phyloP scores from a whole-genome alignment of 768 basidiomycete species.

The Russula emetica region DNA sequence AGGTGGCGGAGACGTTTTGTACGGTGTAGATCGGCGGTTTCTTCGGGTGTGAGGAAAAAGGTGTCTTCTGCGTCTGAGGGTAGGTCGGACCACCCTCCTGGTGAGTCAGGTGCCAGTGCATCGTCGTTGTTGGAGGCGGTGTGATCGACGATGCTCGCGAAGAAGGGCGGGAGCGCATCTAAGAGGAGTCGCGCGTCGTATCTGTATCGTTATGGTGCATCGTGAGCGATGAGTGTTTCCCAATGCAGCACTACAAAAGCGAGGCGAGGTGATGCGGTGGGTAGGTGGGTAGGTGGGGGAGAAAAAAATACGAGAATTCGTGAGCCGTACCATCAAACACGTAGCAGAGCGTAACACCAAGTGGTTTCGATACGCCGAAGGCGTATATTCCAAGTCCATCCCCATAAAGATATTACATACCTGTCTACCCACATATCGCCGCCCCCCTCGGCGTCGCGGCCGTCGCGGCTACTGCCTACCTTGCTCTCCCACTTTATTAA shows the following conservation, averaged over 20 bases:
- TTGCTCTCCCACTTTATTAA: conserved; percentile 33
- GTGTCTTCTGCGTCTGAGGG: conserved; percentile 84
- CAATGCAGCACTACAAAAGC: not conserved
- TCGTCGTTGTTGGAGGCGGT: not conserved
- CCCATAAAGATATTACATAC: conserved; percentile 47
- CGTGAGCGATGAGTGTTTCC: not conserved
- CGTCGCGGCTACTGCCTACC: not conserved
- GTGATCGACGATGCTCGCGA: not conserved
- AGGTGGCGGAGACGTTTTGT: conserved; percentile 64
- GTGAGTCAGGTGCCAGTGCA: conserved; percentile 38
- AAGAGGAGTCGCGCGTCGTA: conserved; percentile 78
- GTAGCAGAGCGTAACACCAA: not conserved
- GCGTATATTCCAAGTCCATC: not conserved
- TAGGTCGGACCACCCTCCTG: conserved; percentile 76
- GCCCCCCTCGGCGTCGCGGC: not conserved
- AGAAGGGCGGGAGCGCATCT: conserved; percentile 42
- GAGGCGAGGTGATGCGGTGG: not conserved
- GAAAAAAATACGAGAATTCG: not conserved
- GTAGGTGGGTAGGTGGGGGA: too few species aligned
- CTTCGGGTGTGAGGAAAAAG: conserved; percentile 69
- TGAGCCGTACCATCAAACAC: not conserved
- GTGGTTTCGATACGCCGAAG: not conserved
- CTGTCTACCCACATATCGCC: conserved; percentile 69
- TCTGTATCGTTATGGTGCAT: conserved; percentile 40
- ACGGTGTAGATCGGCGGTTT: conserved; percentile 59